Conservation (phyloP, 371 early-diverging fungal species). For the Circinella umbellata region DNA sequence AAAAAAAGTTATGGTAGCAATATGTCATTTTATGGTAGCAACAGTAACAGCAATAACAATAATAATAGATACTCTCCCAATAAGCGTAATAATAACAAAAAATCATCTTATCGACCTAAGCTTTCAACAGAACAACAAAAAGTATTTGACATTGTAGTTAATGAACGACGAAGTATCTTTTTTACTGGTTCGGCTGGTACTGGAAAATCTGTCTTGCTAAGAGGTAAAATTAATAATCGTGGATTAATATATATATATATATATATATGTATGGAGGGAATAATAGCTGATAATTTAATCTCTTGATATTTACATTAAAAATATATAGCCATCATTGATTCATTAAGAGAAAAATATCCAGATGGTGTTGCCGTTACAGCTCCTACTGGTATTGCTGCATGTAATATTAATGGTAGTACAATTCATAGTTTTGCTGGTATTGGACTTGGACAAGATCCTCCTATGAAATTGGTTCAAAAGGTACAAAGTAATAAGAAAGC, state of each 20-base stretch:
- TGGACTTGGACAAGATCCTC: conserved; percentile 64
- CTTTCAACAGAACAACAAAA: conserved; percentile 67
- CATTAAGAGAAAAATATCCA: conserved; percentile 32
- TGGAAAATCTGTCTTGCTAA: conserved; percentile 75
- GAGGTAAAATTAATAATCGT: conserved; percentile 22
- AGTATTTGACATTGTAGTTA: conserved; percentile 61
- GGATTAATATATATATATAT: too few relatives aligned
- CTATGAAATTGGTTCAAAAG: conserved; percentile 43
- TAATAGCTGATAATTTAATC: too few relatives aligned
- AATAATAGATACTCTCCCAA: too few relatives aligned
- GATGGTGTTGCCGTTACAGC: conserved; percentile 80
- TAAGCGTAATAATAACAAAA: too few relatives aligned
- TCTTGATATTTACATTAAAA: too few relatives aligned
- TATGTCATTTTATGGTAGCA: neutral
- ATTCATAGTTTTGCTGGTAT: conserved; percentile 82
- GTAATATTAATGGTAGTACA: conserved; percentile 81
- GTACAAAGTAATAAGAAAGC: conserved; percentile 34
- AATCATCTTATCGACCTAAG: conserved; percentile 1
- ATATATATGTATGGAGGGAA: too few relatives aligned
- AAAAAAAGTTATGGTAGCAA: neutral
- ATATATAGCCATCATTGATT: conserved; percentile 57
- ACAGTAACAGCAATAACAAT: neutral
- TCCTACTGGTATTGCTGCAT: conserved; percentile 89
- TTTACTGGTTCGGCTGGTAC: conserved; percentile 89
- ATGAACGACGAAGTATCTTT: conserved; percentile 64